Conservation (phyloP, 257 asterid species). For the Salvia hispanica region DNA sequence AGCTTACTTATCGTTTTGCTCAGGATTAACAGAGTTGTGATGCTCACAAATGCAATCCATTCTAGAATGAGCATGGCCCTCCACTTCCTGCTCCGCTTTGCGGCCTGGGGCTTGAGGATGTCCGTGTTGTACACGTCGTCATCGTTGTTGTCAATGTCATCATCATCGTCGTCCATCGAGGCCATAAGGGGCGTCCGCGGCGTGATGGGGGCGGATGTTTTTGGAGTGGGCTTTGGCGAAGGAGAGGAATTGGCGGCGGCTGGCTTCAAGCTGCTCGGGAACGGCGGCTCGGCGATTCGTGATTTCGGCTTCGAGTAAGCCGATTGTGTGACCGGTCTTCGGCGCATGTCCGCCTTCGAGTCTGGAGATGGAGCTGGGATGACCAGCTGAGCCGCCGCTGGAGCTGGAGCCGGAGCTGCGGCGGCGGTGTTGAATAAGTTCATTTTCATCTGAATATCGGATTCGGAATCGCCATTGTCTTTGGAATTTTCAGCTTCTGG, state of each 20-base stretch:
- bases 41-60: conserved; percentile 47
- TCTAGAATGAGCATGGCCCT: conserved; percentile 42
- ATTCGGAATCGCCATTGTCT: conserved; percentile 28
- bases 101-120: conserved; percentile 23
- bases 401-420: conserved; percentile 3
- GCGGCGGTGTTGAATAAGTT: conserved; percentile 34
- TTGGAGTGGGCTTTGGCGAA: conserved; percentile 27
- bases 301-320: conserved; percentile 60
- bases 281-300: conserved; percentile 62
- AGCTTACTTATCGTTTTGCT: conserved; percentile 46
- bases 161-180: conserved; percentile 39
- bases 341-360: conserved; percentile 35
- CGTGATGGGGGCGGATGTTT: conserved; percentile 53
- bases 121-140: conserved; percentile 56
- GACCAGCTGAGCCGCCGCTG: conserved; percentile 27
- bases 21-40: conserved; percentile 40
- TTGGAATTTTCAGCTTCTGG: neutral
- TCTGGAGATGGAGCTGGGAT: conserved; percentile 21
- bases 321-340: conserved; percentile 31
- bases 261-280: conserved; percentile 33
- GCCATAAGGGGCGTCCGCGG: conserved; percentile 67
- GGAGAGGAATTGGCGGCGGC: conserved; percentile 31
- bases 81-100: conserved; percentile 47
- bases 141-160: conserved; percentile 15
- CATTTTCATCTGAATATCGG: conserved; percentile 42